Evolutionary conservation across 176 grass and related monocot species (phyloP).

Genomic region (Tillandsia leiboldiana): DNA sequence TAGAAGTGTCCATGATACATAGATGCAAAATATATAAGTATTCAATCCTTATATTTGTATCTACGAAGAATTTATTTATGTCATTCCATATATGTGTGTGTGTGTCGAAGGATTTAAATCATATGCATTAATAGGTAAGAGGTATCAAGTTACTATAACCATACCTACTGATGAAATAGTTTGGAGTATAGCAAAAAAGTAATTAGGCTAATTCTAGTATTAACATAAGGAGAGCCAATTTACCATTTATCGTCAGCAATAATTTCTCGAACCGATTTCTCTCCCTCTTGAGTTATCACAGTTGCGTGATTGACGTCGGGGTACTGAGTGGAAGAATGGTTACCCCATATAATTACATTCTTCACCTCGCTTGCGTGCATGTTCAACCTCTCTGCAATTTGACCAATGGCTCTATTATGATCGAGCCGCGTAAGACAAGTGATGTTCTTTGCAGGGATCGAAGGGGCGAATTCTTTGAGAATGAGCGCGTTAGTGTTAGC

Average conservation of each 20-base stretch:
- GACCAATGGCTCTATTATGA: slow-evolving; percentile 66
- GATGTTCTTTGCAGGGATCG: slow-evolving; percentile 66
- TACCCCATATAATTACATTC: slow-evolving; percentile 74
- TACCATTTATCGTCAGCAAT: slow-evolving; percentile 54
- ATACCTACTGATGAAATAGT: too few species aligned
- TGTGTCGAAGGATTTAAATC: too few species aligned
- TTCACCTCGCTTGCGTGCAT: slow-evolving; percentile 43
- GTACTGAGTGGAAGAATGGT: slow-evolving; percentile 78
- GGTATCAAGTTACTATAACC: too few species aligned
- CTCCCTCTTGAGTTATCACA: slow-evolving; percentile 30
- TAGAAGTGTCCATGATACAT: too few species aligned
- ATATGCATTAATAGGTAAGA: too few species aligned
- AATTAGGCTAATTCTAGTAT: neutral
- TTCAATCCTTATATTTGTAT: too few species aligned
- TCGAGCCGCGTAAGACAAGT: slow-evolving; percentile 82
- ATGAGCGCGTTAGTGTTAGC: slow-evolving; percentile 76
- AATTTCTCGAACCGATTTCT: slow-evolving; percentile 40
- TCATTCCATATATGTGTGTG: too few species aligned
- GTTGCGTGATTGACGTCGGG: slow-evolving; percentile 62
- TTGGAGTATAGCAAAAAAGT: neutral
- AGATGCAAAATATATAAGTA: too few species aligned
- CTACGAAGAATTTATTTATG: too few species aligned
- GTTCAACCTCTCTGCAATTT: slow-evolving; percentile 51
- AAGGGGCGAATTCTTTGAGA: slow-evolving; percentile 49
- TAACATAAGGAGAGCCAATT: neutral